Evolutionary conservation across 2,329 filamentous ascomycete genomes (phyloP).

Genomic region (Paracoccidioides brasiliensis): DNA sequence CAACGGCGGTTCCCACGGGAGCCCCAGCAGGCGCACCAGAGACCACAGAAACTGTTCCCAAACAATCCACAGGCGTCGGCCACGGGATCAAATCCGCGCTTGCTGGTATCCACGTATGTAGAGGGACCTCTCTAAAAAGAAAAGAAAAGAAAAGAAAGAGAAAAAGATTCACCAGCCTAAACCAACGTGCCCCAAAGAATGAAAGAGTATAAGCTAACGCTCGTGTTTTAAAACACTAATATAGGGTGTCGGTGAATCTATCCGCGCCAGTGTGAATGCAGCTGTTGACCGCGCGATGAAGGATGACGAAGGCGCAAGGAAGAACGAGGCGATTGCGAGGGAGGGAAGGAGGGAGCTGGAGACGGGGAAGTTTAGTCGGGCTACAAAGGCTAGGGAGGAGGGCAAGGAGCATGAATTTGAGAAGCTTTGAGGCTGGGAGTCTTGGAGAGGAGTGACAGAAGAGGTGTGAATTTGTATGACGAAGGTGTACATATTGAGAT

Average conservation of each 20-base stretch:
- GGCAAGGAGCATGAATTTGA: constrained; percentile 9
- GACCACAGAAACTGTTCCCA: background rate
- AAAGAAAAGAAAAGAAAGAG: background rate
- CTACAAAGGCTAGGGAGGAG: constrained; percentile 8
- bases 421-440: background rate
- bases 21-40: background rate
- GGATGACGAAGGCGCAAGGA: constrained; percentile 21
- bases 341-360: constrained; percentile 24
- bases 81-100: constrained; percentile 17
- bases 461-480: too few relatives aligned
- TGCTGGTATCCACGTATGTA: constrained; percentile 26
- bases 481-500: too few relatives aligned
- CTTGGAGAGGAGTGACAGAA: too few relatives aligned
- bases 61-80: constrained; percentile 9
- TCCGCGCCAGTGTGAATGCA: constrained; percentile 27
- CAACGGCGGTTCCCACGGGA: too few relatives aligned
- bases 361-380: constrained; percentile 17
- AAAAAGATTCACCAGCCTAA: too few relatives aligned
- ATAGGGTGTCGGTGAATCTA: constrained; percentile 29
- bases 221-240: background rate
- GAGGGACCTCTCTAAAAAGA: background rate
- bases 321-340: constrained; percentile 25
- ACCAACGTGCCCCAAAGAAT: too few relatives aligned
- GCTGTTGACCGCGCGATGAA: constrained; percentile 28
- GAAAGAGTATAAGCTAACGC: too few relatives aligned